Base-by-base conservation (phyloP, 441 rosid species). In the Dalechampia spathulata region DNA sequence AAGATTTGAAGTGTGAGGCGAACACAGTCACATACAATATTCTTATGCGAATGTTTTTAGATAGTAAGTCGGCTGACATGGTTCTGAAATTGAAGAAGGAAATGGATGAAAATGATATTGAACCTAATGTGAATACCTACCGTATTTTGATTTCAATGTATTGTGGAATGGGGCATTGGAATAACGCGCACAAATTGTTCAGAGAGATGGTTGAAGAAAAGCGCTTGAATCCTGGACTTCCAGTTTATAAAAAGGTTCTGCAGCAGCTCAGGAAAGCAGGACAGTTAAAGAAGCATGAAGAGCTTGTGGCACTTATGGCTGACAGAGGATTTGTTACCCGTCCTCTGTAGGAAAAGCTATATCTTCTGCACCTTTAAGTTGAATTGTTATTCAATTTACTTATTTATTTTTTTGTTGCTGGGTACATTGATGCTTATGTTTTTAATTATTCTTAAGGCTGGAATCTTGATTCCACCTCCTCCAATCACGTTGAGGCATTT, bases 161-260 rank as follows among this genome's bases (percentile, higher is more conserved):
- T 55, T 92, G 92, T 65, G 83, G 79, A 53, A 92, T 80, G 92
- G 96, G 96, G 37, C 95, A 89, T 55, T 92, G 99, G 99, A 92
- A 81, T 49, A 83, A 89, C 75, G 95, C 96, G 4, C 84, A 85
- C 69, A 89, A 80, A 74, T 65, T 69, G 43, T 78, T 88, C 16
- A 73, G 60, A 39, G 96, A 88, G 73, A 92, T 92, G 96, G 71
- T 86, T 14, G 90, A 83, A 65, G 96, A 81, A 58, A 92, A 88
- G 68, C 57, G 85, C 70, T 71, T 88, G 71, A 79, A 71, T 61
- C 96, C 96, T 10, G 81, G 83, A 49, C 20, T 77, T 67, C 67
- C 72, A 2, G 76, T 83, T n/a, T 88, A 88, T 55, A 74, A 81
- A 52, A 79, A 73, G 92, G 96, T 92, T 52, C 76, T 92, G 59